These are phyloP conservation scores for Boletus pseudo-olivaceus DNA, from an alignment of 768 basidiomycete species.

Conservation along the genomic window DNA sequence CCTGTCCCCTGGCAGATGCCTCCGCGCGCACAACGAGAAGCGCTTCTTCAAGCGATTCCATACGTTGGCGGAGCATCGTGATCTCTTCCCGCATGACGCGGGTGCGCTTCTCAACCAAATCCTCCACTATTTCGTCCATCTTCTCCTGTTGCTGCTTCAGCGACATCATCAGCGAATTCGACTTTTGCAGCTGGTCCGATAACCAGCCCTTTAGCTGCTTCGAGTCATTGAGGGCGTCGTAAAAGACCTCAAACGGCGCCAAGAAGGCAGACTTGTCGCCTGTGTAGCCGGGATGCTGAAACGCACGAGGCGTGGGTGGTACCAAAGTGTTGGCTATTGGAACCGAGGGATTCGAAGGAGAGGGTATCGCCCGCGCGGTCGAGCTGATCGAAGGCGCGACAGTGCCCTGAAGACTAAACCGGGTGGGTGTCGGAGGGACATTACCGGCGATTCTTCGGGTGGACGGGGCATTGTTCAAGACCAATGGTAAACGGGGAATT, in stretches of 20 bases:
- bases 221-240: conserved; percentile 79
- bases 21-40: conserved; percentile 30
- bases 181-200: conserved; percentile 65
- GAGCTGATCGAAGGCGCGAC: conserved; percentile 20
- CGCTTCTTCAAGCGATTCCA: conserved; percentile 65
- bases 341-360: conserved; percentile 58
- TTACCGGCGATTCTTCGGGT: conserved; percentile 52
- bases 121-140: conserved; percentile 55
- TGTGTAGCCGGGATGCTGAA: conserved; percentile 57
- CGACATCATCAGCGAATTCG: conserved; percentile 49
- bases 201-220: conserved; percentile 78
- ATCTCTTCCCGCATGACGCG: conserved; percentile 62
- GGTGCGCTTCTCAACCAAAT: conserved; percentile 58
- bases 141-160: conserved; percentile 61
- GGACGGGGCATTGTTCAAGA: conserved; percentile 40
- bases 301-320: conserved; percentile 65
- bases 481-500: conserved; percentile 60
- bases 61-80: conserved; percentile 50
- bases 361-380: conserved; percentile 35
- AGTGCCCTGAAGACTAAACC: conserved; percentile 45
- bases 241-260: conserved; percentile 79
- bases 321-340: conserved; percentile 65
- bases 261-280: conserved; percentile 75
- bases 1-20: conserved; percentile 14
- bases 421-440: conserved; percentile 72